Conservation (phyloP, 768 basidiomycete species). For the Tricholoma matsutake region DNA sequence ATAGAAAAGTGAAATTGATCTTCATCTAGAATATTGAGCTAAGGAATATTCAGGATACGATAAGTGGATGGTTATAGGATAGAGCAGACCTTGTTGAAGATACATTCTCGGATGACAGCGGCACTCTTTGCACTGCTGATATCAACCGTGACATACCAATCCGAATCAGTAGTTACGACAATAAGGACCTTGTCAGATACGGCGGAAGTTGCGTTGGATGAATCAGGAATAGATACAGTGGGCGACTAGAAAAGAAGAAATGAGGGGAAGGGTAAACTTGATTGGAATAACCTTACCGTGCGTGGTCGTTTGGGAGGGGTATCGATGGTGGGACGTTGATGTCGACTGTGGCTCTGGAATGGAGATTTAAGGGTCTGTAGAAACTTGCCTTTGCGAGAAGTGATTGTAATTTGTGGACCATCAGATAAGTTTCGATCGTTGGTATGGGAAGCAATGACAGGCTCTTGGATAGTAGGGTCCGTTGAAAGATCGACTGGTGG, state of each 20-base stretch:
- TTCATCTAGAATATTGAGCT: conserved; percentile 84
- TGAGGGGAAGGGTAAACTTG: conserved; percentile 22
- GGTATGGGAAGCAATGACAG: conserved; percentile 12
- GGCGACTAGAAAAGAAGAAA: conserved; percentile 33
- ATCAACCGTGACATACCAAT: conserved; percentile 69
- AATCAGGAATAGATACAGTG: conserved; percentile 35
- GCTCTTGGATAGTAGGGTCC: conserved; percentile 34
- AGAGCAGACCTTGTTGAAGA: conserved; percentile 67
- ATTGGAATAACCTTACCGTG: conserved; percentile 30
- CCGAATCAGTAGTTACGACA: conserved; percentile 76
- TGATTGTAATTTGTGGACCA: conserved; percentile 16
- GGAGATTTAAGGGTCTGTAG: conserved; percentile 32
- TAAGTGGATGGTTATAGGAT: conserved; percentile 4
- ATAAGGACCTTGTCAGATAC: conserved; percentile 45
- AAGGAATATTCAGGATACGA: conserved; percentile 7
- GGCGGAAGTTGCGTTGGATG: conserved; percentile 28
- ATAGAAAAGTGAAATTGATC: conserved; percentile 69
- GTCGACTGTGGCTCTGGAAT: conserved; percentile 21
- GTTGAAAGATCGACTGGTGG: conserved; percentile 40
- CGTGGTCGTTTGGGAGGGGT: conserved; percentile 26
- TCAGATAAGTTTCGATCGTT: conserved; percentile 12
- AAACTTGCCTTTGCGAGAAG: conserved; percentile 33
- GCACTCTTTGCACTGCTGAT: conserved; percentile 63
- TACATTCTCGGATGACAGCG: conserved; percentile 73
- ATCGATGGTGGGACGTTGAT: conserved; percentile 18